Base-by-base conservation (phyloP, 768 basidiomycete species). In the Melanogaster broomeanus region DNA sequence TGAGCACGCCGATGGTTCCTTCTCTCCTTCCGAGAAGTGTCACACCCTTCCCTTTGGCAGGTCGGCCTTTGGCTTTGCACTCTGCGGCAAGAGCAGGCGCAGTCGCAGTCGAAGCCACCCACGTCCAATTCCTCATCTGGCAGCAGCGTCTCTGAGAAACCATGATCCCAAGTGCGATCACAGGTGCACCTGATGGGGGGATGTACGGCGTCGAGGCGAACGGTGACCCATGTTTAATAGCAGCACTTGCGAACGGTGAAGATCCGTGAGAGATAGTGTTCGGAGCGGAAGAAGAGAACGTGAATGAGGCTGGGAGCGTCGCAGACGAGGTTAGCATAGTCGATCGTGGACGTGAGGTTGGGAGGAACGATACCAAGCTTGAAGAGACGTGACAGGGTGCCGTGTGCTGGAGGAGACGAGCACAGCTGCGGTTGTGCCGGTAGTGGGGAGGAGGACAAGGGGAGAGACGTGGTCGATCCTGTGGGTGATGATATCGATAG, bases 121-220 rank as follows among this genome's bases (percentile, higher is more conserved):
- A 82, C 66, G 10, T 73, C 69, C 22, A 39, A 53, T 30, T 63
- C 57, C 34, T 63, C 60, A 48, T 83, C 83, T 2, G 64, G 63
- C 43, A 74, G 73, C 34, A 83, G 64, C 27, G 74, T 73, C 3
- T 72, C 73, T 1, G 80, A 83, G 60, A 74, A 85, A 0, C 84
- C 83, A 47, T 81, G 83, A 65, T 92, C 84, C 90, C 90, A 82
- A 11, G 63, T 74, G 15, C 71, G 67, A 42, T 88, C 87, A 0
- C 92, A 1, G 91, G 91, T 1, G 91, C 92, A n/a, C 91, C 84
- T 45, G 62, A 71, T 0, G 85, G 77, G 42, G 70, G n/a, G 16
- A 72, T 70, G 65, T 77, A 77, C 2, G 72, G 69, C 28, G 73
- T 63, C 10, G 74, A 59, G 0, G 71, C 72, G 50, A 85, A 85